Conservation (phyloP, 177 flowering plant genomes). For the Vitis hybrid region DNA sequence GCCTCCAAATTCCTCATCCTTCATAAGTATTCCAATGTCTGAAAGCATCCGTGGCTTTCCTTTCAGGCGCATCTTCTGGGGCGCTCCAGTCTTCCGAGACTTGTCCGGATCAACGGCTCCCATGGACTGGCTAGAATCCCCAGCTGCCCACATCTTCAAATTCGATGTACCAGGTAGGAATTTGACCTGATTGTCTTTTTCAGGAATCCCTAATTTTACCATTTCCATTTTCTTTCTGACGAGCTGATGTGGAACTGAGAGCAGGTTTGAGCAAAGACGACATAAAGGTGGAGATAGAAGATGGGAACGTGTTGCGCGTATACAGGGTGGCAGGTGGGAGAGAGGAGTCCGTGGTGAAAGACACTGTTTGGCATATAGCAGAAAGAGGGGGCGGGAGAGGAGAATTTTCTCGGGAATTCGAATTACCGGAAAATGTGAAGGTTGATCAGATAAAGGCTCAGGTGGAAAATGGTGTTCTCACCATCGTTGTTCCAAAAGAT, state of each 20-base stretch:
- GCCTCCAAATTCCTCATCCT: too few species aligned
- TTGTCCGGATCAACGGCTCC: conserved; percentile 49
- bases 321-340: conserved; percentile 40
- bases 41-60: conserved; percentile 42
- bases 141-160: conserved; percentile 61
- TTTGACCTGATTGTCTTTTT: too few species aligned
- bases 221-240: too few species aligned
- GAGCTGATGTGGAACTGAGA: not conserved
- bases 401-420: conserved; percentile 54
- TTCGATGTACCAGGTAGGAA: conserved; percentile 68
- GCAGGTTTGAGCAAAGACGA: conserved; percentile 64
- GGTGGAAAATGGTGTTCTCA: conserved; percentile 70
- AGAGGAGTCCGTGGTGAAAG: conserved; percentile 38
- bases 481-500: conserved; percentile 69
- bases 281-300: conserved; percentile 67
- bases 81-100: conserved; percentile 39
- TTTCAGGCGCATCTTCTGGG: conserved; percentile 41
- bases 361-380: conserved; percentile 55
- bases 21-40: conserved; percentile 24
- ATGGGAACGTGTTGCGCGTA: conserved; percentile 56
- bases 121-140: conserved; percentile 79
- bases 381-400: conserved; percentile 50
- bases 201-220: too few species aligned
- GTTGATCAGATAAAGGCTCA: conserved; percentile 72
- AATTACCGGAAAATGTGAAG: conserved; percentile 77